Base-by-base conservation (phyloP, 441 rosid species). In the Brassica hybrid region DNA sequence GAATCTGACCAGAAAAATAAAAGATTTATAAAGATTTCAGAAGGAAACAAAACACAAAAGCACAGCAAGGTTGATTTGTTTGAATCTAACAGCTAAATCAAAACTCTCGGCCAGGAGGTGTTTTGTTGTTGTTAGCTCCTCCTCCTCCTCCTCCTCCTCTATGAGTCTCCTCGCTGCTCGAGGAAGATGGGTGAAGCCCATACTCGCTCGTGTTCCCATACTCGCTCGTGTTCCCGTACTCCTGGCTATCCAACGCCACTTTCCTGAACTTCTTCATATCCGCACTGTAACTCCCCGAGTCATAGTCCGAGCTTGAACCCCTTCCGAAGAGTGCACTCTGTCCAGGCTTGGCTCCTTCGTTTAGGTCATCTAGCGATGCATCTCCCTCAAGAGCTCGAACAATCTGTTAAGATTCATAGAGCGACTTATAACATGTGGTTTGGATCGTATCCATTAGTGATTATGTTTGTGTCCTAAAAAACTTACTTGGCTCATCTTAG, bases 321-420 rank as follows among this genome's bases (percentile, higher is more conserved):
- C 76, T 71, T 10, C 84, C 82, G 12, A 78, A 77, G 16, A 2
- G 16, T 12, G 86, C 67, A 45, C 83, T 84, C 17, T 71, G 83
- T 14, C 84, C 82, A 1, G 85, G 69, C 68, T 85, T 87, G 19
- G 17, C 79, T 25, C 80, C 88, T n/a, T 87, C 87, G 17, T 85
- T 85, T 77, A 94, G 64, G 73, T 91, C 93, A 1, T 92, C 97
- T 27, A 94, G 12, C 3, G 92, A 77, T 3, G 76, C 86, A 45
- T 91, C 90, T n/a, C 94, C 97, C 80, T 94, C 97, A 5, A 94
- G 68, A 11, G 91, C 88, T 5, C 96, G 90, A 58, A 90, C 99
- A 84, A 93, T 88, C 99, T 94, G 86, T 73, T 65, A 18, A 13
- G 5, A 64, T 82, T 65, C 75, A 25, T n/a, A 13, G 1, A 62